Conservation (phyloP, 768 basidiomycete species). For the Scleroderma citrinum region DNA sequence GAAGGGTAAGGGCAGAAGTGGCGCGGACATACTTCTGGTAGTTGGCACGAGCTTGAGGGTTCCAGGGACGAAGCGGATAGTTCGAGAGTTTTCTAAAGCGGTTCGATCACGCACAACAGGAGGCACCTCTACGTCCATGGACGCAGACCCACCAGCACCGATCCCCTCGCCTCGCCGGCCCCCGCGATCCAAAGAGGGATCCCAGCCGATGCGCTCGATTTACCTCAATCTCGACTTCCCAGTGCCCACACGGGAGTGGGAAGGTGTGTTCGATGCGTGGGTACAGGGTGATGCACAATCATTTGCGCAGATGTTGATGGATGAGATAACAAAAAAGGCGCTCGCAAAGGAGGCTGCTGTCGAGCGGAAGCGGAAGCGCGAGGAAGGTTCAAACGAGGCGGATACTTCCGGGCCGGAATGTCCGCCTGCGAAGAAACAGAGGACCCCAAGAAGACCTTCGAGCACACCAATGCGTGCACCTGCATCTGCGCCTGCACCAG, state of each 20-base stretch:
- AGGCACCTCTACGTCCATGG: conserved; percentile 19
- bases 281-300: conserved; percentile 81
- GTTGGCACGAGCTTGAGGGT: conserved; percentile 88
- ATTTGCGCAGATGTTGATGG: conserved; percentile 59
- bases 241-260: conserved; percentile 80
- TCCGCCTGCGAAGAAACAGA: conserved; percentile 1
- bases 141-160: conserved; percentile 36
- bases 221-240: conserved; percentile 89
- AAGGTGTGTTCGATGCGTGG: conserved; percentile 87
- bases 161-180: conserved; percentile 42
- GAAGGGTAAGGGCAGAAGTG: conserved; percentile 51
- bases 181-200: conserved; percentile 36
- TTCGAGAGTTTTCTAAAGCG: conserved; percentile 81
- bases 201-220: conserved; percentile 55
- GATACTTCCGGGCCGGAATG: conserved; percentile 2
- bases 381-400: conserved; percentile 34
- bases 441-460: not conserved
- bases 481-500: not conserved
- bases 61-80: conserved; percentile 88
- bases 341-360: conserved; percentile 46
- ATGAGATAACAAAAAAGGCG: conserved; percentile 52
- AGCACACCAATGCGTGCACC: not conserved
- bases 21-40: conserved; percentile 81
- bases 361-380: conserved; percentile 53
- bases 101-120: conserved; percentile 47